Percentiles rank a stretch among this genome's conserved stretches.
Conservation (phyloP, 495 filamentous ascomycete species). For the Chaetomium fimeti region DNA sequence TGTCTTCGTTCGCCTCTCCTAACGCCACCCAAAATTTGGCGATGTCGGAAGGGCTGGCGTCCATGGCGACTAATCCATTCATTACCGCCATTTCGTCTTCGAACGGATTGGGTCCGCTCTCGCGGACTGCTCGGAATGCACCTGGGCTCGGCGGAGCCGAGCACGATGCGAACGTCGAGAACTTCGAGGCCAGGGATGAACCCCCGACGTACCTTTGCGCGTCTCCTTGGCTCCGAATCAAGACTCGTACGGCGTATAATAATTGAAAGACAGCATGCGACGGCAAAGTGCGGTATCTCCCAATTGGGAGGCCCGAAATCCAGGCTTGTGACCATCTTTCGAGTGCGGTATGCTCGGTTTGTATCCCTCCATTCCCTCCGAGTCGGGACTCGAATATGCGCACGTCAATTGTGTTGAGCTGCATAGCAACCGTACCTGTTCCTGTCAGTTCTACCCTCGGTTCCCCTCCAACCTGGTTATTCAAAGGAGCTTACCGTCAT, state of each 20-base stretch:
- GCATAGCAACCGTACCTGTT: constrained; percentile 14
- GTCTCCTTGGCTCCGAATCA: constrained; percentile 22
- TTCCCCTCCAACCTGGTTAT: not conserved
- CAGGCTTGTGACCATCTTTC: constrained; percentile 44
- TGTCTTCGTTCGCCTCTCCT: not conserved
- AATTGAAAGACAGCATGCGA: constrained; percentile 40
- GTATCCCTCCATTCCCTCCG: too few species aligned
- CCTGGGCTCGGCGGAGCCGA: not conserved
- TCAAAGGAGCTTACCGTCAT: not conserved
- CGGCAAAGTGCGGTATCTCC: constrained; percentile 41
- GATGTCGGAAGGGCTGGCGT: not conserved
- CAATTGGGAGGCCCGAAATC: constrained; percentile 40
- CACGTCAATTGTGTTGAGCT: constrained; percentile 17
- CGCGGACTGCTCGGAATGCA: not conserved
- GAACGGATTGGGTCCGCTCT: not conserved
- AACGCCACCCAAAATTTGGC: constrained; percentile 10
- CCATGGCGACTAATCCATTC: not conserved
- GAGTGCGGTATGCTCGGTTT: constrained; percentile 13
- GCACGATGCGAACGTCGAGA: not conserved
- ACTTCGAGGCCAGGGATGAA: not conserved
- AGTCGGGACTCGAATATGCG: constrained; percentile 14
- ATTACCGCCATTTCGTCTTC: not conserved
- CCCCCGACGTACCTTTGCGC: not conserved
- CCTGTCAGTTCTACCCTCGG: not conserved
- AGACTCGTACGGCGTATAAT: constrained; percentile 41